phyloP scores from a whole-genome alignment of 2,329 filamentous ascomycete species.

The Rhinocladiella similis region DNA sequence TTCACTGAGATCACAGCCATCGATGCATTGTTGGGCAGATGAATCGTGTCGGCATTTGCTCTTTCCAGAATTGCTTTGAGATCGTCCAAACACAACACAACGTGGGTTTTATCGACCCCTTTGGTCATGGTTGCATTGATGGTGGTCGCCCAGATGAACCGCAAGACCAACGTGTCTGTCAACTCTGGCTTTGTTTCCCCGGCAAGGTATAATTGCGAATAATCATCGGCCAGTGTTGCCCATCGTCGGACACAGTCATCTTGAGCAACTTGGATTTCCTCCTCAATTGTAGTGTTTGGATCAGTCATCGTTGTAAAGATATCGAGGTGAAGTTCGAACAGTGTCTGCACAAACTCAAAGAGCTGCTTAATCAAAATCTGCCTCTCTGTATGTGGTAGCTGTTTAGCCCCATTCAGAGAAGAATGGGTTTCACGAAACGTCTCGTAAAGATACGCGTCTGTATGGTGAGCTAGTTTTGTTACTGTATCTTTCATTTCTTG shows the following conservation, averaged over 20 bases:
- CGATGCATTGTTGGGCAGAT: constrained; percentile 79
- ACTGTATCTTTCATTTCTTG: constrained; percentile 56
- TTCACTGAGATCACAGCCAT: constrained; percentile 83
- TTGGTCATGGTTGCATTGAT: constrained; percentile 61
- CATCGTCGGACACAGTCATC: constrained; percentile 62
- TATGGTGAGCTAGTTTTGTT: constrained; percentile 52
- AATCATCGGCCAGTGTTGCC: constrained; percentile 37
- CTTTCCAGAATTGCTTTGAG: constrained; percentile 56
- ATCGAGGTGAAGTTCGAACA: constrained; percentile 69
- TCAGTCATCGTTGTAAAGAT: constrained; percentile 64
- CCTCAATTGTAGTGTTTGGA: constrained; percentile 57
- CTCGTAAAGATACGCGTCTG: constrained; percentile 55
- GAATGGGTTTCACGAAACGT: constrained; percentile 38
- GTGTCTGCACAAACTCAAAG: constrained; percentile 47
- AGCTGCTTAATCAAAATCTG: constrained; percentile 10
- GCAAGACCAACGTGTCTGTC: constrained; percentile 51
- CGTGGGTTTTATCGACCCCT: constrained; percentile 58
- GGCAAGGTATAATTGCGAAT: constrained; percentile 42
- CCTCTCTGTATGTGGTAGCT: background rate
- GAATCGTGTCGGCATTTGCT: constrained; percentile 49
- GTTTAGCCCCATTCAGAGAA: background rate
- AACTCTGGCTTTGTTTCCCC: constrained; percentile 43
- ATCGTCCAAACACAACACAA: constrained; percentile 63
- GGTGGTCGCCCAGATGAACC: constrained; percentile 67
- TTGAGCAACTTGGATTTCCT: constrained; percentile 53